Evolutionary conservation across 139 green algal genomes (phyloP).

Genomic region (Chlorella ohadii): DNA sequence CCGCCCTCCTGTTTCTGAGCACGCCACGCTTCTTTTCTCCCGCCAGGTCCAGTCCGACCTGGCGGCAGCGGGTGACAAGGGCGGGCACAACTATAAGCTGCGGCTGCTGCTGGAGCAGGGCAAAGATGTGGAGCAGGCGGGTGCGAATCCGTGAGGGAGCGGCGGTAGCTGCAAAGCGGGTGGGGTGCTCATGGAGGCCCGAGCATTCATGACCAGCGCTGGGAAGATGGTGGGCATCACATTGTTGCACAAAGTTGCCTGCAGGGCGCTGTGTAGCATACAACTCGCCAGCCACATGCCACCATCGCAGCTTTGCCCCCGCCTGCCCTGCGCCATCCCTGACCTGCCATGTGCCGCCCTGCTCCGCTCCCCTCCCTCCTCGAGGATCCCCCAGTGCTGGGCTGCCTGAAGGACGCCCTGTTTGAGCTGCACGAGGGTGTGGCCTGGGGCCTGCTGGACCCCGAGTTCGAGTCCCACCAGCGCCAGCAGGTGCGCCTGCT

Average conservation of each 20-base stretch:
- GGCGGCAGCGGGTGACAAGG: too few relatives aligned
- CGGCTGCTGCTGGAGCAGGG: conserved; percentile 39
- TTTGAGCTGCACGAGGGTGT: conserved; percentile 34
- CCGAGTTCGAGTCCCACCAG: conserved; percentile 29
- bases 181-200: too few relatives aligned
- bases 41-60: background rate
- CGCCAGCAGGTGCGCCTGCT: background rate
- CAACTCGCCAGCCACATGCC: too few relatives aligned
- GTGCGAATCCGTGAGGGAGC: background rate
- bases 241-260: too few relatives aligned
- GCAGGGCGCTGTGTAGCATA: too few relatives aligned
- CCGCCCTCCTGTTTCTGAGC: too few relatives aligned
- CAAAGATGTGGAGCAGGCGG: conserved; percentile 28
- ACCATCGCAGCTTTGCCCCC: too few relatives aligned
- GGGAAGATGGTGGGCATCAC: too few relatives aligned
- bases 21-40: too few relatives aligned
- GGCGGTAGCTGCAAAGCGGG: too few relatives aligned
- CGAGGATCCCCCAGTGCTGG: conserved; percentile 3
- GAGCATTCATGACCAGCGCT: too few relatives aligned
- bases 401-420: conserved; percentile 32
- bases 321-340: background rate
- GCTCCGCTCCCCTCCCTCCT: background rate
- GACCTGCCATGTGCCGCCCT: background rate
- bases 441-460: conserved; percentile 26
- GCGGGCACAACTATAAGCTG: background rate